These are phyloP conservation scores for Stentor roeselii DNA, from an alignment of 73 alveolate genomes.

Conservation along the genomic window DNA sequence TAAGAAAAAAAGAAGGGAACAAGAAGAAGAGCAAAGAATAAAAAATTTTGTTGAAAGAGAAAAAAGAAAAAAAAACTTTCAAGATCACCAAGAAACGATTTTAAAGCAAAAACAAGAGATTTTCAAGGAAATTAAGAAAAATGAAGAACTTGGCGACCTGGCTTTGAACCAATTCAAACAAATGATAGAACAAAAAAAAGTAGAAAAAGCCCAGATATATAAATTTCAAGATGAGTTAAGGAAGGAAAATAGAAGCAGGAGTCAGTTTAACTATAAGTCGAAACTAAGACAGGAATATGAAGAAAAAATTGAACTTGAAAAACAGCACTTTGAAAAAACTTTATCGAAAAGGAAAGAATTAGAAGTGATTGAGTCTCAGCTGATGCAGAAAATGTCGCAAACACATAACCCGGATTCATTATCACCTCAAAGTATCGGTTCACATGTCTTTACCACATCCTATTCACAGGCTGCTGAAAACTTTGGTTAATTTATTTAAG, in stretches of 20 bases:
- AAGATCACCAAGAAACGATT: background rate
- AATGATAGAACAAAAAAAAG: background rate
- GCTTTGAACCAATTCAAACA: background rate
- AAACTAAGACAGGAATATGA: background rate
- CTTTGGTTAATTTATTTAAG: too few relatives aligned
- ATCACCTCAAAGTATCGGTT: too few relatives aligned
- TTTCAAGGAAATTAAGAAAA: background rate
- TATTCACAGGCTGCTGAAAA: too few relatives aligned
- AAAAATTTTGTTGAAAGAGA: background rate
- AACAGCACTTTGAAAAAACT: background rate
- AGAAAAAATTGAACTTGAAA: background rate
- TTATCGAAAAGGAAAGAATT: background rate
- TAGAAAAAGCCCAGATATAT: background rate
- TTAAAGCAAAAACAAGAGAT: background rate
- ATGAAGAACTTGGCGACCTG: background rate
- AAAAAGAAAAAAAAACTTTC: background rate
- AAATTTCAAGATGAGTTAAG: background rate
- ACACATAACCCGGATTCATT: too few relatives aligned
- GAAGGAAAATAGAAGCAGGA: background rate
- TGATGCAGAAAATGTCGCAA: background rate
- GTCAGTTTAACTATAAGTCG: background rate
- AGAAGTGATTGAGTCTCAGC: background rate
- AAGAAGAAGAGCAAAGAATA: conserved; percentile 2
- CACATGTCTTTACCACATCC: too few relatives aligned
- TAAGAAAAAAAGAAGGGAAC: background rate